Evolutionary conservation across 1,284 basidiomycete species (phyloP).

Genomic region (Retiboletus fuscus): DNA sequence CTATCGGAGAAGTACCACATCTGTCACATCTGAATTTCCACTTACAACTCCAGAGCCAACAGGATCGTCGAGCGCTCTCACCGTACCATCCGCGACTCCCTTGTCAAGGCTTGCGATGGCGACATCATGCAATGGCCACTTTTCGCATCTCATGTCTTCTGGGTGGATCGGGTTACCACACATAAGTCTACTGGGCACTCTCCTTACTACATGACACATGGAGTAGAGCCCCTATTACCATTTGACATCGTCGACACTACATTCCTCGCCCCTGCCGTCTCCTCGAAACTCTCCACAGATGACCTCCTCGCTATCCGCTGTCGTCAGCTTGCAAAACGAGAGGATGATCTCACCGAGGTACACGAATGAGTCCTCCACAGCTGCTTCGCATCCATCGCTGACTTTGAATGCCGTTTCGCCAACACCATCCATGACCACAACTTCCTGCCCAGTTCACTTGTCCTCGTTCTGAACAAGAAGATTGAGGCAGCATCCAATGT

Average conservation of each 20-base stretch:
- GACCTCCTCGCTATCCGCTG: neutral
- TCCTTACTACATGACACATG: conserved; percentile 43
- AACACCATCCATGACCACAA: conserved; percentile 35
- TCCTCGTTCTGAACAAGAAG: too few relatives aligned
- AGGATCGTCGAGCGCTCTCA: conserved; percentile 17
- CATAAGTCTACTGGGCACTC: conserved; percentile 34
- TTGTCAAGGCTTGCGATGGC: conserved; percentile 23
- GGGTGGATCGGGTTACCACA: conserved; percentile 9
- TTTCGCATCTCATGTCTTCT: conserved; percentile 22
- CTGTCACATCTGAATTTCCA: too few relatives aligned
- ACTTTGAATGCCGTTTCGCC: conserved; percentile 33
- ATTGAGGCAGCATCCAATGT: conserved; percentile 42
- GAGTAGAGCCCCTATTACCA: conserved; percentile 46
- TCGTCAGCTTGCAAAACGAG: neutral
- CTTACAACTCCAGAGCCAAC: conserved; percentile 21
- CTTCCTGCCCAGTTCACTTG: too few relatives aligned
- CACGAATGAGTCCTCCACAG: conserved; percentile 39
- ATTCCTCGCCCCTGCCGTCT: conserved; percentile 32
- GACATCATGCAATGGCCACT: conserved; percentile 24
- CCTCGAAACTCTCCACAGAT: too few relatives aligned
- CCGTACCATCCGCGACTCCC: conserved; percentile 11
- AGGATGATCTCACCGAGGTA: neutral
- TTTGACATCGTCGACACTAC: conserved; percentile 49
- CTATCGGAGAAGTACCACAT: too few relatives aligned
- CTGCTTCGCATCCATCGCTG: conserved; percentile 27